Percentiles rank a stretch among this genome's conserved stretches.
Evolutionary conservation across 805 yeast genomes (phyloP).

Genomic region (Priceomyces carsonii): DNA sequence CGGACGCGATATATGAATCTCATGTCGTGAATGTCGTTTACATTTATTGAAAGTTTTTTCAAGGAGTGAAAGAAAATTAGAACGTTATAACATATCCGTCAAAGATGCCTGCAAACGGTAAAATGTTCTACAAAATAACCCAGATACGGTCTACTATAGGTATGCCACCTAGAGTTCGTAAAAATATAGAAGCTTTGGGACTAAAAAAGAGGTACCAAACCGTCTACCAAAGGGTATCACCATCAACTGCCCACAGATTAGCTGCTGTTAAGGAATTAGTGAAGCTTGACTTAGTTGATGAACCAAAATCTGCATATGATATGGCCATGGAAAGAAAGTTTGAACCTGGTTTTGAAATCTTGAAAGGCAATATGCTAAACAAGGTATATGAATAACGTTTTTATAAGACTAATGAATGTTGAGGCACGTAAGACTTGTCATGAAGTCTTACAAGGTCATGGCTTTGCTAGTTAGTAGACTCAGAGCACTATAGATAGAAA

Average conservation of each 20-base stretch:
- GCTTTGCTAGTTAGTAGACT: no score
- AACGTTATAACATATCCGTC: no score
- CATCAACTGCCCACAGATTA: constrained; percentile 83
- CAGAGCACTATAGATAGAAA: no score
- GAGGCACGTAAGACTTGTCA: no score
- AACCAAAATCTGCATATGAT: constrained; percentile 49
- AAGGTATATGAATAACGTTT: constrained; percentile 4
- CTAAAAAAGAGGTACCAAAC: constrained; percentile 71
- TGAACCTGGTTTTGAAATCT: constrained; percentile 57
- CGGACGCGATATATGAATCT: no score
- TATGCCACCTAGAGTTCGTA: constrained; percentile 65
- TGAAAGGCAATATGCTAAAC: constrained; percentile 9
- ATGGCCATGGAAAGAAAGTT: constrained; percentile 57
- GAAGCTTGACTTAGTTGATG: constrained; percentile 70
- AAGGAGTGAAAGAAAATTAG: no score
- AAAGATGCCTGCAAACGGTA: constrained; percentile 13
- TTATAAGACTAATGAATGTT: no score
- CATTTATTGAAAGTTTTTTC: no score
- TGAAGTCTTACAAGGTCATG: no score
- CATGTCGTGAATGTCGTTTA: no score
- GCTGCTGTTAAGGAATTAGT: constrained; percentile 84
- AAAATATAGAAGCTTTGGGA: constrained; percentile 72
- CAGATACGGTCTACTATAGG: constrained; percentile 85
- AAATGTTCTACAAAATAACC: constrained; percentile 55
- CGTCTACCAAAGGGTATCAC: constrained; percentile 70